These are phyloP conservation scores for Cadophora malorum DNA, from an alignment of 2,329 filamentous ascomycete genomes.

Conservation along the genomic window DNA sequence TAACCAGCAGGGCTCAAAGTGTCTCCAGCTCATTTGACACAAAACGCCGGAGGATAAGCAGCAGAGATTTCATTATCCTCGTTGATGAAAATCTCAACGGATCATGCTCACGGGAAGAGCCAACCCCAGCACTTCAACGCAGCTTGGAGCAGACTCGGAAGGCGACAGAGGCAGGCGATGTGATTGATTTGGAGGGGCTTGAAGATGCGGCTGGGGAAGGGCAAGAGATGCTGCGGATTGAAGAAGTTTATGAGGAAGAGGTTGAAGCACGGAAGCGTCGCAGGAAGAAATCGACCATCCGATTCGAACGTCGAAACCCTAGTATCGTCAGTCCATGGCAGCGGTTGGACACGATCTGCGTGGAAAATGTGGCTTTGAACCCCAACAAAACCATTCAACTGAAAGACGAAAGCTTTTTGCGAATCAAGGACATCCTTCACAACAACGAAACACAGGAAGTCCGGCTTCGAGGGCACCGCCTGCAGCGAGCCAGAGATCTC, in stretches of 20 bases:
- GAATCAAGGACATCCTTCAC: constrained; percentile 48
- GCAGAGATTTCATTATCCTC: constrained; percentile 1
- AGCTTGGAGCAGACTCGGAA: background rate
- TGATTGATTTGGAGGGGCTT: constrained; percentile 23
- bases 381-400: constrained; percentile 37
- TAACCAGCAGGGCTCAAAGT: background rate
- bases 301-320: constrained; percentile 37
- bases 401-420: constrained; percentile 46
- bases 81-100: background rate
- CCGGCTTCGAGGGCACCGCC: constrained; percentile 50
- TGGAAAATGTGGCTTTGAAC: constrained; percentile 46
- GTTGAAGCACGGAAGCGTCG: constrained; percentile 9
- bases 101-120: background rate
- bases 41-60: background rate
- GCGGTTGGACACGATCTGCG: constrained; percentile 7
- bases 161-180: background rate
- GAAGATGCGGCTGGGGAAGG: constrained; percentile 18
- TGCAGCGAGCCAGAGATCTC: constrained; percentile 47
- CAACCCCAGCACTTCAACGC: background rate
- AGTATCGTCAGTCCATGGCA: constrained; percentile 30
- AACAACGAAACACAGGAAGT: constrained; percentile 38
- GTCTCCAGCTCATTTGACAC: background rate
- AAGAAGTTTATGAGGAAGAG: constrained; percentile 27
- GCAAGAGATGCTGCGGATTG: constrained; percentile 14
- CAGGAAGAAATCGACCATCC: constrained; percentile 9